These are phyloP conservation scores for Trametes pubescens DNA, from an alignment of 1,284 basidiomycete species.

Conservation along the genomic window DNA sequence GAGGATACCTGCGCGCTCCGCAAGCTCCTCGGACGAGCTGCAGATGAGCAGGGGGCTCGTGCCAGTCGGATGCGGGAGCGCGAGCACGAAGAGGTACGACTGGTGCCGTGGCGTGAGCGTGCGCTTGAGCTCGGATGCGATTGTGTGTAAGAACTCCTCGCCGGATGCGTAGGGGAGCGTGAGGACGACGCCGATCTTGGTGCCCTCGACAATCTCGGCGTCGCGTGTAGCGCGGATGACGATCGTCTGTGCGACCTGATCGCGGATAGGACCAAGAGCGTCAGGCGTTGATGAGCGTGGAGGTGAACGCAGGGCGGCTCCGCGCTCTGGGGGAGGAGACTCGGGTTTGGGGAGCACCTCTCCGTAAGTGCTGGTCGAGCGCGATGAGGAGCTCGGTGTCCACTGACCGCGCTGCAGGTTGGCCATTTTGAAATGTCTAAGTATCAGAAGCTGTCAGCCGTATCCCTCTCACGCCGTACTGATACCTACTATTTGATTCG, in stretches of 20 bases:
- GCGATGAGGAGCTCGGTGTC: slow-evolving; percentile 18
- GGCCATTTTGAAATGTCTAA: neutral
- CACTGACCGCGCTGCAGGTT: neutral
- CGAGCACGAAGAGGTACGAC: slow-evolving; percentile 65
- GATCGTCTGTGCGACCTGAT: slow-evolving; percentile 67
- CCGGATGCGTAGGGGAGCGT: slow-evolving; percentile 64
- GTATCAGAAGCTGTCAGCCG: too few relatives aligned
- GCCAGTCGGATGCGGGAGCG: slow-evolving; percentile 30
- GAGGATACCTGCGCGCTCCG: slow-evolving; percentile 70
- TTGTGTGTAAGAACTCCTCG: slow-evolving; percentile 57
- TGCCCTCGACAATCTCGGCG: slow-evolving; percentile 56
- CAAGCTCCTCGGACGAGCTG: slow-evolving; percentile 59
- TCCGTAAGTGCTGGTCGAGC: slow-evolving; percentile 29
- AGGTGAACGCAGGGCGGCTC: slow-evolving; percentile 10
- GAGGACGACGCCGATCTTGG: slow-evolving; percentile 63
- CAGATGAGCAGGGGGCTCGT: slow-evolving; percentile 59
- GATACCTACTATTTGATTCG: too few relatives aligned
- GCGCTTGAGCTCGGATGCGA: slow-evolving; percentile 55
- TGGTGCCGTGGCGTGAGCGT: slow-evolving; percentile 46
- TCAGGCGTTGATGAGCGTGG: slow-evolving; percentile 38
- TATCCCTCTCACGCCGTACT: too few relatives aligned
- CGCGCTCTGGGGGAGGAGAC: neutral
- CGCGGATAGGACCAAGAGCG: slow-evolving; percentile 66
- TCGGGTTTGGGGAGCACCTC: slow-evolving; percentile 18
- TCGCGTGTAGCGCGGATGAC: slow-evolving; percentile 62